Evolutionary conservation across 495 filamentous ascomycete genomes (phyloP).

Genomic region (Xylaria sp.): DNA sequence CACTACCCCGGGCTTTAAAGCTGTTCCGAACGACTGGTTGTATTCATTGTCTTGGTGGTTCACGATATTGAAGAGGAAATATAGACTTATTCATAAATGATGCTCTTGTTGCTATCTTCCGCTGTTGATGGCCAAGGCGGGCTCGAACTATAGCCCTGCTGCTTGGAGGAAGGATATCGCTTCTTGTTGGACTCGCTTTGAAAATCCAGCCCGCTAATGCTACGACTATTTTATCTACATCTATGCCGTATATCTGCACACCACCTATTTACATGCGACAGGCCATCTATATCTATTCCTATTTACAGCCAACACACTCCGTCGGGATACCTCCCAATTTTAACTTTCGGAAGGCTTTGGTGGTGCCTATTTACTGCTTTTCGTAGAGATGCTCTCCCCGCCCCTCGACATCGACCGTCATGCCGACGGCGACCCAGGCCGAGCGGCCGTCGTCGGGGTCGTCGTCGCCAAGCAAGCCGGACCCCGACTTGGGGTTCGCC

Average conservation of each 20-base stretch:
- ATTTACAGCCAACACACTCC: not conserved
- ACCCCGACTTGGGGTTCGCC: not conserved
- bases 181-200: not conserved
- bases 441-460: slow-evolving; percentile 40
- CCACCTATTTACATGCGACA: not conserved
- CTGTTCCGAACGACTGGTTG: too few relatives aligned
- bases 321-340: not conserved
- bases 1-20: slow-evolving; percentile 3
- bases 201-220: too few relatives aligned
- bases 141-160: not conserved
- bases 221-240: not conserved
- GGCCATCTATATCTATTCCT: slow-evolving; percentile 8
- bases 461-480: slow-evolving; percentile 22
- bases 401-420: slow-evolving; percentile 49
- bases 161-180: not conserved
- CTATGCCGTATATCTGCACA: not conserved
- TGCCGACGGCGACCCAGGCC: slow-evolving; percentile 53
- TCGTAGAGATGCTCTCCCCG: slow-evolving; percentile 51
- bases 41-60: not conserved
- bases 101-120: not conserved
- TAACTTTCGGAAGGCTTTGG: not conserved
- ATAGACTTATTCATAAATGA: not conserved
- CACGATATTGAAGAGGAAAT: not conserved
- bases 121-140: not conserved
- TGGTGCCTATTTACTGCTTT: slow-evolving; percentile 28